Base-by-base conservation (phyloP, 2,329 filamentous ascomycete species). In the Talaromyces sp. region DNA sequence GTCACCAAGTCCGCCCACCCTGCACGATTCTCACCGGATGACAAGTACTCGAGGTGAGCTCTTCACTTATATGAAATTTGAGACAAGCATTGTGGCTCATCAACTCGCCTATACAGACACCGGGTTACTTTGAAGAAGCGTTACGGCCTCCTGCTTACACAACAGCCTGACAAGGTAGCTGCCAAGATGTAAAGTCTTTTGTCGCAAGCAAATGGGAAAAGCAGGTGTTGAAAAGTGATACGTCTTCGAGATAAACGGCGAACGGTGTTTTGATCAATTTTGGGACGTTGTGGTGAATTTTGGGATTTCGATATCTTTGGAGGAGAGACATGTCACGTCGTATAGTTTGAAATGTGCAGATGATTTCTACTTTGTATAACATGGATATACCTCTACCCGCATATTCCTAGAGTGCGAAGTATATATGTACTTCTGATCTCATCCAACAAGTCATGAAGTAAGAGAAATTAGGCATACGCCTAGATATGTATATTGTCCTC, bases 1-100 rank as follows among this genome's bases (percentile, higher is more conserved):
- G 91, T 97, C 73, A 96, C 93, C 77, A 96, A 96, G 84, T 95
- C 90, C 60, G 95, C 95, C 62, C 93, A 98, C 81, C 93, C 95
- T 54, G 95, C 95, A 48, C 86, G 95, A 70, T 99, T 98, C 84
- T 96, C 92, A 54, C 95, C 95, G 67, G 95, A 99, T 80, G 95
- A 99, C 84, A 96, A 97, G 84, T 98, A 96, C 85, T 96, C 92
- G 73, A 83, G 86, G 84, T 86, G 75, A 58, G 78, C 68, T 58
- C 18, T 46, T 9, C 12, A 16, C 7, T 21, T 61, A 56, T 37
- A 48, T 55, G 23, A 44, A 16, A 3, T 12, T 16, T 7, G 6
- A 16, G 6, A 18, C 7, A 33, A 21, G 5, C 11, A 6, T 16
- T 33, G 8, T 63, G 46, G 50, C 55, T 61, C 25, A 59, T n/a